Conservation (phyloP, 352 stramenopile genomes). For the Bremia lactucae region DNA sequence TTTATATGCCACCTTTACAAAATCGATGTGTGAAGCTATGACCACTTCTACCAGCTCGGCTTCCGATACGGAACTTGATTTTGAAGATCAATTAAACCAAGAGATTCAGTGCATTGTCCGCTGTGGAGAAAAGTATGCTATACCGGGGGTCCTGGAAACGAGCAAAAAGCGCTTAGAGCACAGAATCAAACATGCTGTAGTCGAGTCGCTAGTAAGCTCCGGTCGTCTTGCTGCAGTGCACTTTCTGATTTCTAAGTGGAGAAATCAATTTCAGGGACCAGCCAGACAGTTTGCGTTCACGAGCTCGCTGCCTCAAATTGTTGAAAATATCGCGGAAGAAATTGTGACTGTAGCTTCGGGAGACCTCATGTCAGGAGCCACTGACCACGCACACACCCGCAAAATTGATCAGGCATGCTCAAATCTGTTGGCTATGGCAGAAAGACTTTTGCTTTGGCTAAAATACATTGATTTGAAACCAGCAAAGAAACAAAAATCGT, state of each 20-base stretch:
- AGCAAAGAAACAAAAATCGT: constrained; percentile 14
- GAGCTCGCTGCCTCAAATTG: constrained; percentile 38
- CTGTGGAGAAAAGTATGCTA: constrained; percentile 24
- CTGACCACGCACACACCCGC: constrained; percentile 38
- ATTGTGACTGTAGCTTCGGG: constrained; percentile 37
- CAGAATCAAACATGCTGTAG: constrained; percentile 25
- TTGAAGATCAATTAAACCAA: constrained; percentile 42
- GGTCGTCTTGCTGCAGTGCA: constrained; percentile 39
- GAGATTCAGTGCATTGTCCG: constrained; percentile 36
- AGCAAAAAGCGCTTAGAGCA: constrained; percentile 27
- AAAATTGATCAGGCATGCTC: constrained; percentile 58
- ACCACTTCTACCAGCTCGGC: constrained; percentile 8
- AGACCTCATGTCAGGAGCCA: constrained; percentile 41
- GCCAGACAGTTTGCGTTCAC: constrained; percentile 16
- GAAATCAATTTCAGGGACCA: constrained; percentile 3
- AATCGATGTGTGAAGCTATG: constrained; percentile 25
- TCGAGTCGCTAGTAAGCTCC: constrained; percentile 40
- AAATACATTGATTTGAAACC: constrained; percentile 51
- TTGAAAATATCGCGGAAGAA: constrained; percentile 51
- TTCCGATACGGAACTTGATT: constrained; percentile 14
- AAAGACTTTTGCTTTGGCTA: constrained; percentile 49
- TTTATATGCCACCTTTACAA: constrained; percentile 35
- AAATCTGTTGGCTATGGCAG: constrained; percentile 44
- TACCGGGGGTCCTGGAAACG: constrained; percentile 33
- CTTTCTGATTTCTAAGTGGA: constrained; percentile 50